Evolutionary conservation across 306 rosid species (phyloP).

Genomic region (Dryas octopetala): DNA sequence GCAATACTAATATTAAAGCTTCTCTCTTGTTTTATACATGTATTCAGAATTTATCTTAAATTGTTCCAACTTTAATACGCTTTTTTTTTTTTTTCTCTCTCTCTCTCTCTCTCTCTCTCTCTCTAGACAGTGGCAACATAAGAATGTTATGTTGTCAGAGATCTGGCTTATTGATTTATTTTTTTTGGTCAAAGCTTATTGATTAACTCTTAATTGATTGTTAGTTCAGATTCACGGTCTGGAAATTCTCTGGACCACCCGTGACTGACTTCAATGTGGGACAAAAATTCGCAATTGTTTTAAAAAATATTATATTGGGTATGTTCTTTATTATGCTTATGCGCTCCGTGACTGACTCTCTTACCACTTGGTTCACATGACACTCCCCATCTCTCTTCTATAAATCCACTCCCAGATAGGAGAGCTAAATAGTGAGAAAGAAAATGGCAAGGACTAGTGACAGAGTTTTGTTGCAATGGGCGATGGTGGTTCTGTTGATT

Average conservation of each 20-base stretch:
- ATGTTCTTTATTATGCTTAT: not conserved
- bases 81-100: too few relatives aligned
- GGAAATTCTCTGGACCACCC: not conserved
- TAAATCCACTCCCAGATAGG: conserved; percentile 22
- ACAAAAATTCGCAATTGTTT: too few relatives aligned
- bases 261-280: not conserved
- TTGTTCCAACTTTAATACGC: too few relatives aligned
- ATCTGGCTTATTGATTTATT: too few relatives aligned
- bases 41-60: too few relatives aligned
- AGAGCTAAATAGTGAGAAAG: not conserved
- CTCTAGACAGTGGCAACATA: too few relatives aligned
- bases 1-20: too few relatives aligned
- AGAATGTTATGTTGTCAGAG: too few relatives aligned
- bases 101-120: too few relatives aligned
- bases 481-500: conserved; percentile 34
- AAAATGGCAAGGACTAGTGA: conserved; percentile 35
- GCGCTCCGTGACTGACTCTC: conserved; percentile 36
- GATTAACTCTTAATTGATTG: too few relatives aligned
- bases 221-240: not conserved
- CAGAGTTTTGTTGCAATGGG: conserved; percentile 25
- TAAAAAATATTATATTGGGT: not conserved
- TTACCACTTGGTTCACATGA: conserved; percentile 47
- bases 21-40: too few relatives aligned
- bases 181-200: too few relatives aligned
- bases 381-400: conserved; percentile 24